phyloP scores from a whole-genome alignment of 768 basidiomycete species.

The Amanita polypyramis region DNA sequence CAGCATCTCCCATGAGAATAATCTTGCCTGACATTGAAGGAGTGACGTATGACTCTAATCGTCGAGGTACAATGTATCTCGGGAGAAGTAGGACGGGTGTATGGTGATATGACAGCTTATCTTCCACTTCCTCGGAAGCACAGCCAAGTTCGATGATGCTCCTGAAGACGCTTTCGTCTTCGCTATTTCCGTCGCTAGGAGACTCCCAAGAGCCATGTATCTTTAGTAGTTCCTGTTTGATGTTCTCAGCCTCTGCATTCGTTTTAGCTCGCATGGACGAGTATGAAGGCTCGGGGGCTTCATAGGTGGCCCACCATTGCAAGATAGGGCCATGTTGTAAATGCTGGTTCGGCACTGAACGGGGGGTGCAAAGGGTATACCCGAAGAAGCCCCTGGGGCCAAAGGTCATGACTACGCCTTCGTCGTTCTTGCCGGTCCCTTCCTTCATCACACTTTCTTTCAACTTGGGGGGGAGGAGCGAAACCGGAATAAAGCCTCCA shows the following conservation, averaged over 20 bases:
- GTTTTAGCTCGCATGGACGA: conserved; percentile 1
- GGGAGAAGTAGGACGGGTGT: conserved; percentile 24
- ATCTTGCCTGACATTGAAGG: conserved; percentile 19
- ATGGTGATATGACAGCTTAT: conserved; percentile 1
- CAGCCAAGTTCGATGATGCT: conserved; percentile 21
- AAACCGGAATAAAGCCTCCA: conserved; percentile 26
- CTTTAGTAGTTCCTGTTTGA: conserved; percentile 19
- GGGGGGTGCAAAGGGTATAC: conserved; percentile 18
- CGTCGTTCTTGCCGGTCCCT: conserved; percentile 6
- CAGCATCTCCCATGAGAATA: conserved; percentile 32
- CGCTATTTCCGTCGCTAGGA: conserved; percentile 14
- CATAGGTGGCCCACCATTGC: conserved; percentile 34
- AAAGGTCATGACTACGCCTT: conserved; percentile 28
- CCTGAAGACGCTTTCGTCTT: conserved; percentile 14
- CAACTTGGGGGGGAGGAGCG: conserved; percentile 17
- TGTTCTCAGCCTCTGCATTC: conserved; percentile 15
- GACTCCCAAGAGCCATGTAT: conserved; percentile 25
- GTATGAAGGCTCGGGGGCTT: conserved; percentile 14
- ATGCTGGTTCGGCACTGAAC: conserved; percentile 3
- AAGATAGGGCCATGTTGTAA: conserved; percentile 12
- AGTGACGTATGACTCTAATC: conserved; percentile 23
- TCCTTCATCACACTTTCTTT: conserved; percentile 15
- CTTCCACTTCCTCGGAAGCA: conserved; percentile 8
- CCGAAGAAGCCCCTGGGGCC: conserved; percentile 28
- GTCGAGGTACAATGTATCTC: conserved; percentile 23